These are phyloP conservation scores for Arabidopsis lyrata DNA, from an alignment of 441 rosid genomes.

Conservation along the genomic window DNA sequence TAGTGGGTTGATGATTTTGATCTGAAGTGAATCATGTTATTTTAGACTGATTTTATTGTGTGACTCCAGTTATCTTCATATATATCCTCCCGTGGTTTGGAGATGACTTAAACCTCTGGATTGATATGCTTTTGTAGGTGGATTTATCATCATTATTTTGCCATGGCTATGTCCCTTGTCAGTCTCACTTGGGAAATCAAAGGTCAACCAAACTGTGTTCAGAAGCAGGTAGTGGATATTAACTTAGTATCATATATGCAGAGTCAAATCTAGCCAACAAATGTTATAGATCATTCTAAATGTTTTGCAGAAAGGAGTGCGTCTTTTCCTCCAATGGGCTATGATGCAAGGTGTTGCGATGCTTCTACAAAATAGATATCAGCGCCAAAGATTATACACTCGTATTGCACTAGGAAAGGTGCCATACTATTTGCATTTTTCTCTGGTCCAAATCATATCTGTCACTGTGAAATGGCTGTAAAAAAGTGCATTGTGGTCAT, in stretches of 20 bases:
- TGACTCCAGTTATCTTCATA: not conserved
- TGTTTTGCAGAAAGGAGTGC: conserved; percentile 84
- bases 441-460: not conserved
- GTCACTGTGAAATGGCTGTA: conserved; percentile 6
- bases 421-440: conserved; percentile 32
- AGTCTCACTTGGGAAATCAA: conserved; percentile 99
- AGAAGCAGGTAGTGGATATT: conserved; percentile 76
- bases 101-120: conserved; percentile 21
- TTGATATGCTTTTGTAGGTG: conserved; percentile 70
- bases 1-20: not conserved
- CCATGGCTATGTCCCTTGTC: conserved; percentile 94
- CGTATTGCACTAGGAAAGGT: conserved; percentile 99
- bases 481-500: conserved; percentile 22
- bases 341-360: conserved; percentile 99
- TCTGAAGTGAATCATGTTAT: not conserved
- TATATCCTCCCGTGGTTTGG: not conserved
- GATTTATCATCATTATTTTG: conserved; percentile 97
- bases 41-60: not conserved
- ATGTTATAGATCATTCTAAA: conserved; percentile 35
- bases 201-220: conserved; percentile 94
- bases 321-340: conserved; percentile 98
- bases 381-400: conserved; percentile 96
- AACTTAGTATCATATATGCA: conserved; percentile 5
- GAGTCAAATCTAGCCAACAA: conserved; percentile 24
- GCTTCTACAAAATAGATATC: conserved; percentile 98